These are phyloP conservation scores for Oryza rufipogon DNA, from an alignment of 176 grass and related monocot genomes.

Conservation along the genomic window DNA sequence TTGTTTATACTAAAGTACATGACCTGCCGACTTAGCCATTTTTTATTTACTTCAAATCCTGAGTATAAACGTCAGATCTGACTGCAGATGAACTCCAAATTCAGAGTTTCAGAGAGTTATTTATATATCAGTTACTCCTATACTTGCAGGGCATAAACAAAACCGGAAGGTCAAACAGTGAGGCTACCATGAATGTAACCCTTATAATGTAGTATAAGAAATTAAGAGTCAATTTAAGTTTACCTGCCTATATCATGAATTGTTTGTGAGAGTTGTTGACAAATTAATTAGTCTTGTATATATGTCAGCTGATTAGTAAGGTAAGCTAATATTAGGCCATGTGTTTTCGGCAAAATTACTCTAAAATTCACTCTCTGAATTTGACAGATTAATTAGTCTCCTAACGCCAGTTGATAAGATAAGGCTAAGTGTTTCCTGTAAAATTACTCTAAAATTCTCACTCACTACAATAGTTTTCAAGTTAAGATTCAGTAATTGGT, in stretches of 20 bases:
- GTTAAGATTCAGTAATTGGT: neutral
- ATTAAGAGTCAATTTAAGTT: constrained; percentile 25
- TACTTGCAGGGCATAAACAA: constrained; percentile 27
- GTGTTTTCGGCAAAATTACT: neutral
- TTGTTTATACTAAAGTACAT: neutral
- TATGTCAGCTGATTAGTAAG: neutral
- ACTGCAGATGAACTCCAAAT: constrained; percentile 36
- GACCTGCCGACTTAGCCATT: neutral
- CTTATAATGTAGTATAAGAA: neutral
- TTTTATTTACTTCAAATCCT: constrained; percentile 7
- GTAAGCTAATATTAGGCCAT: neutral
- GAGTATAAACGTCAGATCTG: neutral
- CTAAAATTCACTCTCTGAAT: neutral
- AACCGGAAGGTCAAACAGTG: constrained; percentile 37
- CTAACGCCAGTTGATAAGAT: neutral
- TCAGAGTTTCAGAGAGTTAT: neutral
- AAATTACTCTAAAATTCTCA: too few relatives aligned
- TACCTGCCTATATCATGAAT: constrained; percentile 15
- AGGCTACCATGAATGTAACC: neutral
- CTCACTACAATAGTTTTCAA: too few relatives aligned
- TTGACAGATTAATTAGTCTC: constrained; percentile 2
- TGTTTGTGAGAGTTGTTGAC: neutral
- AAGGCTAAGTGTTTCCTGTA: too few relatives aligned
- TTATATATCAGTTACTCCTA: neutral
- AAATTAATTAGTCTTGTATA: neutral